Evolutionary conservation across 1,284 basidiomycete species (phyloP).

Genomic region (Sporisorium graminicola): DNA sequence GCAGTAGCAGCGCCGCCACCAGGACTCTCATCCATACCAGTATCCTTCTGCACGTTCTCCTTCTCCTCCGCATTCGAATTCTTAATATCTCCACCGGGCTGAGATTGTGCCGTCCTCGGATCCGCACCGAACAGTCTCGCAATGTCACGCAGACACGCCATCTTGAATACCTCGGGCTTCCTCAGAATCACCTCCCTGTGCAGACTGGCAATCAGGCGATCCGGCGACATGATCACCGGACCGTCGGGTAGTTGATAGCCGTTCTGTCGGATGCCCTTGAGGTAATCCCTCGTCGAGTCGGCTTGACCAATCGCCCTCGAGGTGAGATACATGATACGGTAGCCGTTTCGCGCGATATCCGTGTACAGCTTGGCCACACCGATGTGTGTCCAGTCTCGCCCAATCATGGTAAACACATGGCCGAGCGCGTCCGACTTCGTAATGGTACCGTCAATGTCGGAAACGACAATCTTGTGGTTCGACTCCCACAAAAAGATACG

Average conservation of each 20-base stretch:
- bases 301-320: constrained; percentile 98
- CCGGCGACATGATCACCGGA: constrained; percentile 99
- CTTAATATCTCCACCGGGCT: constrained; percentile 29
- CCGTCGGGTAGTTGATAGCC: constrained; percentile 96
- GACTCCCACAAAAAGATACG: constrained; percentile 96
- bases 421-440: constrained; percentile 94
- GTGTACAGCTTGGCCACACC: constrained; percentile 99
- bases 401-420: constrained; percentile 98
- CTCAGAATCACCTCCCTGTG: constrained; percentile 79
- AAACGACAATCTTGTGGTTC: constrained; percentile 89
- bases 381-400: constrained; percentile 98
- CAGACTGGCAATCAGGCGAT: constrained; percentile 91
- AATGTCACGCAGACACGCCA: constrained; percentile 98
- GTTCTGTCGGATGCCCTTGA: constrained; percentile 94
- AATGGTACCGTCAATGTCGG: constrained; percentile 99
- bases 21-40: constrained; percentile 14
- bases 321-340: constrained; percentile 98
- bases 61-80: constrained; percentile 7
- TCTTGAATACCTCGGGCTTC: constrained; percentile 99
- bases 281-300: constrained; percentile 94
- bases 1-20: constrained; percentile 37
- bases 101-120: constrained; percentile 27
- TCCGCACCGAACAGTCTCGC: constrained; percentile 85
- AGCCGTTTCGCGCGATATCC: constrained; percentile 93
- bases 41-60: constrained; percentile 16